These are phyloP conservation scores for Alternaria sp. DNA, from an alignment of 2,329 filamentous ascomycete genomes.

Conservation along the genomic window DNA sequence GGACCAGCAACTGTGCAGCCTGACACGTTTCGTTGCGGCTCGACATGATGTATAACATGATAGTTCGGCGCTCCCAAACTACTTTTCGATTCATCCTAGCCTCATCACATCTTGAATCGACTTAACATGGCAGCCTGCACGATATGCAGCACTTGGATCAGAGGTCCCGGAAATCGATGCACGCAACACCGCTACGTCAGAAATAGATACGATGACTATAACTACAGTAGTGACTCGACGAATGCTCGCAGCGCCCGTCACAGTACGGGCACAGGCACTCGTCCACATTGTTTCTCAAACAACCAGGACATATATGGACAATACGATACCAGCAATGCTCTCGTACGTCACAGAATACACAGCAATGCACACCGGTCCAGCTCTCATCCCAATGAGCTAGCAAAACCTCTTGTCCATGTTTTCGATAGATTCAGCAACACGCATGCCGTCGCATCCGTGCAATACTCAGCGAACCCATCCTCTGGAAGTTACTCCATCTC, in stretches of 20 bases:
- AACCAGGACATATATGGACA: slow-evolving; percentile 5
- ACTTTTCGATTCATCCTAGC: neutral
- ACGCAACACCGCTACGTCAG: slow-evolving; percentile 9
- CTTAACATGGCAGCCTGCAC: slow-evolving; percentile 27
- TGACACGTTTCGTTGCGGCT: slow-evolving; percentile 12
- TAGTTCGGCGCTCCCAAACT: neutral
- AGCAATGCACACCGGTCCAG: neutral
- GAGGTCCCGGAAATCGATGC: slow-evolving; percentile 26
- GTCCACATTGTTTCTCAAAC: neutral
- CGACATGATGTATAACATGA: slow-evolving; percentile 1
- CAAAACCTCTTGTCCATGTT: slow-evolving; percentile 13
- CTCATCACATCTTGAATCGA: neutral
- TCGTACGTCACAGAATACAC: neutral
- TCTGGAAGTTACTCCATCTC: slow-evolving; percentile 22
- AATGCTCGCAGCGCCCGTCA: slow-evolving; percentile 12
- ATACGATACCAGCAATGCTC: neutral
- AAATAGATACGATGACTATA: slow-evolving; percentile 3
- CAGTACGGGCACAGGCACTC: slow-evolving; percentile 6
- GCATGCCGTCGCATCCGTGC: slow-evolving; percentile 26
- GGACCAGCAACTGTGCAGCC: slow-evolving; percentile 23
- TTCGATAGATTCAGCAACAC: slow-evolving; percentile 20
- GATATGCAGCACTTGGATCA: slow-evolving; percentile 14
- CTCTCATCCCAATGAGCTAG: neutral
- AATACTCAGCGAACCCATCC: slow-evolving; percentile 15
- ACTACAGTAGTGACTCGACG: slow-evolving; percentile 16